Percentiles rank a stretch among this genome's conserved stretches.
phyloP scores from a whole-genome alignment of 495 filamentous ascomycete genomes.

The Staphylotrichum longicolle region DNA sequence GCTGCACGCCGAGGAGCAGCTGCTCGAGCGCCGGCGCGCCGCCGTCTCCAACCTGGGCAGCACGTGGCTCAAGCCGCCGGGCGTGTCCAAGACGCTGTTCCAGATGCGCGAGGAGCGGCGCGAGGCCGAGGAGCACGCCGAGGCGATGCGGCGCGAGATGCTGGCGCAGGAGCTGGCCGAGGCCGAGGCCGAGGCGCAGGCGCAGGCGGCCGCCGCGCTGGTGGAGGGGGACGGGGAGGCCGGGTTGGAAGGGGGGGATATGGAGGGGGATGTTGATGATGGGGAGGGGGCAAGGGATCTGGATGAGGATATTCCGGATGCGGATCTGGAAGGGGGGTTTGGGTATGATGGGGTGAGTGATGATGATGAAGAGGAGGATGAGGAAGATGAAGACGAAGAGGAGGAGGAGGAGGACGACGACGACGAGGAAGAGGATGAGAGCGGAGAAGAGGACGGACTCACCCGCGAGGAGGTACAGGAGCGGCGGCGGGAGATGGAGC shows the following conservation, averaged over 20 bases:
- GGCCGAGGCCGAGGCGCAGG: constrained; percentile 46
- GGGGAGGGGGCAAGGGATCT: constrained; percentile 49
- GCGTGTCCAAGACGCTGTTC: constrained; percentile 71
- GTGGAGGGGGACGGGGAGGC: constrained; percentile 26
- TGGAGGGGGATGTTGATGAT: constrained; percentile 49
- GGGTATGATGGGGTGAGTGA: constrained; percentile 46
- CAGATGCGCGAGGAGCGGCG: constrained; percentile 74
- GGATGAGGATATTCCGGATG: constrained; percentile 67
- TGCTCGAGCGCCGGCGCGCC: constrained; percentile 62
- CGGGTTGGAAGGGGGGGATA: constrained; percentile 27
- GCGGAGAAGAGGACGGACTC: constrained; percentile 7
- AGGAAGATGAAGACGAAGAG: constrained; percentile 33
- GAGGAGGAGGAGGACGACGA: constrained; percentile 31
- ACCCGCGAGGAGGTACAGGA: constrained; percentile 13
- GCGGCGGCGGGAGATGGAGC: constrained; percentile 34
- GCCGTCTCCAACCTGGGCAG: constrained; percentile 73
- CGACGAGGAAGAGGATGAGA: constrained; percentile 20
- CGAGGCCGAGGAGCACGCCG: constrained; percentile 76
- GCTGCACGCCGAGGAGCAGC: constrained; percentile 65
- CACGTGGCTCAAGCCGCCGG: constrained; percentile 76
- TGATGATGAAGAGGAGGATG: constrained; percentile 43
- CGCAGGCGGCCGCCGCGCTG: constrained; percentile 37
- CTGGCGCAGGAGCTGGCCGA: constrained; percentile 62
- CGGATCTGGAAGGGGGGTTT: constrained; percentile 46
- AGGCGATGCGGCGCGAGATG: constrained; percentile 65